Base-by-base conservation (phyloP, 495 filamentous ascomycete genomes). In the Articulospora tetracladia region DNA sequence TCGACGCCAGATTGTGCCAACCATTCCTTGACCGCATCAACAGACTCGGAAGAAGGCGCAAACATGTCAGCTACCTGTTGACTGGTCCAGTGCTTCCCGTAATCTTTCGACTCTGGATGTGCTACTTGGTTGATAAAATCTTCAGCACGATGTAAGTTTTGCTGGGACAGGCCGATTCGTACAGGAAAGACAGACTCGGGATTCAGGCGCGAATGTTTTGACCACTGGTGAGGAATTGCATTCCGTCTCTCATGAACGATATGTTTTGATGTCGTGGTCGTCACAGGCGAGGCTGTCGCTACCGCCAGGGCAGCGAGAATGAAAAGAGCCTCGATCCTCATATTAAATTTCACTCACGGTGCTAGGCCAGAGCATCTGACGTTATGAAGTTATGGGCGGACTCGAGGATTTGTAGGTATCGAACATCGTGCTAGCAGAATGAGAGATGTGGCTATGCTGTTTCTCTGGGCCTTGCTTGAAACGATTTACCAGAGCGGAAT, bases 91-190 rank as follows among this genome's bases (percentile, higher is more conserved):
- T 83, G 73, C 60, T 79, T 69, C 17, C 81, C 82, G 61, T 79
- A 84, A 57, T 74, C 75, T 19, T 72, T 64, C 1, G 82, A 85
- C 10, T 36, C 27, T 34, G 71, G 54, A 68, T 70, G 61, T 3
- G 69, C 44, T 22, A 83, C 70, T 51, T 79, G 70, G 75, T 80
- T 81, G 12, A 84, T 71, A 30, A 79, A 76, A 15, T 80, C 79
- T 59, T 84, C 77, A 0, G 74, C 80, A 25, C 69, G 66, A 49
- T 83, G 76, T 23, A 84, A 53, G 49, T 84, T 84, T 26, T 72
- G 72, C 66, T 86, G 82, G 3, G 72, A 72, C 62, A 86, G 65
- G 7, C 79, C 83, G 50, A 86, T 83, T 47, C 81, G 75, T 24
- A 86, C 76, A 1, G 81, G 80, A 19, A 85, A 70, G 8, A 75